Conservation (phyloP, 2,329 filamentous ascomycete species). For the Fusarium sulawesiense region DNA sequence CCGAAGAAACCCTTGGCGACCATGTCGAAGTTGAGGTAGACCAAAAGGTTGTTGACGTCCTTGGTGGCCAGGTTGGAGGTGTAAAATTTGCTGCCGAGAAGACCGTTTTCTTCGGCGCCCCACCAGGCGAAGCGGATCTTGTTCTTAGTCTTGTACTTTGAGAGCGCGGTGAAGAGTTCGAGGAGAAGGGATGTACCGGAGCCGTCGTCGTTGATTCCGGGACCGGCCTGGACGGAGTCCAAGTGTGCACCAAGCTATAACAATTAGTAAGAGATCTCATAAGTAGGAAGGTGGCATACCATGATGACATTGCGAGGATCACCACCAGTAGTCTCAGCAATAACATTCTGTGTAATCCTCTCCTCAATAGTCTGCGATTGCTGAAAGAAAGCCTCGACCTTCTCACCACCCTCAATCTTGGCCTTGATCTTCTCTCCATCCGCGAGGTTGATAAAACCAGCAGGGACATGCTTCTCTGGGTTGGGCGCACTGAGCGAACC, state of each 20-base stretch:
- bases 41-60: slow-evolving; percentile 37
- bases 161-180: slow-evolving; percentile 34
- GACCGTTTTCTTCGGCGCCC: slow-evolving; percentile 39
- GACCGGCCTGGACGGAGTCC: slow-evolving; percentile 37
- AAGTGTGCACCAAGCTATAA: slow-evolving; percentile 27
- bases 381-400: slow-evolving; percentile 32
- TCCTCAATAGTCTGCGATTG: slow-evolving; percentile 41
- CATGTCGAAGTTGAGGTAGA: slow-evolving; percentile 43
- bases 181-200: slow-evolving; percentile 36
- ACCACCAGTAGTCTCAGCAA: slow-evolving; percentile 35
- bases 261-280: not conserved
- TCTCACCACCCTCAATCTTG: slow-evolving; percentile 54
- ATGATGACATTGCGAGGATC: slow-evolving; percentile 40
- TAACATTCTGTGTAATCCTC: slow-evolving; percentile 37
- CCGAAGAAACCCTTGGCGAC: slow-evolving; percentile 41
- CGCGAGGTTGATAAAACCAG: slow-evolving; percentile 43
- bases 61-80: slow-evolving; percentile 17
- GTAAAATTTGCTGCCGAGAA: slow-evolving; percentile 38
- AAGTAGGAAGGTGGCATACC: not conserved
- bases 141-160: slow-evolving; percentile 44
- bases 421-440: slow-evolving; percentile 56
- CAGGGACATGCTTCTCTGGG: slow-evolving; percentile 28
- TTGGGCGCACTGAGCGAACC: slow-evolving; percentile 41
- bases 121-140: slow-evolving; percentile 42
- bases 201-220: slow-evolving; percentile 40